phyloP scores from a whole-genome alignment of 768 basidiomycete genomes.

The Calocybe gangraenosa region DNA sequence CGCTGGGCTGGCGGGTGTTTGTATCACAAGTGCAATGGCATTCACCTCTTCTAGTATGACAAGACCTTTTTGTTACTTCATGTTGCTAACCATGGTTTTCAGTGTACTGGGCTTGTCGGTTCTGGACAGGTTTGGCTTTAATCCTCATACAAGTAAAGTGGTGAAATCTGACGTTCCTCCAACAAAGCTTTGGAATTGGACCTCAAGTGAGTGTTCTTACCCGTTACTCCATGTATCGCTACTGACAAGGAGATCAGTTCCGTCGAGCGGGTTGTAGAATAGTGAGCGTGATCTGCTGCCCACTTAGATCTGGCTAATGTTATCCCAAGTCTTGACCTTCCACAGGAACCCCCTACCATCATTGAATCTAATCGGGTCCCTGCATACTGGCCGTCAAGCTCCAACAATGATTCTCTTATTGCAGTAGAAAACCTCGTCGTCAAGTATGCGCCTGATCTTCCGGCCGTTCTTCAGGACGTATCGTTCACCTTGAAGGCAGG shows the following conservation, averaged over 20 bases:
- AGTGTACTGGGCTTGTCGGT: conserved; percentile 52
- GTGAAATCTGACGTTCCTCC: conserved; percentile 12
- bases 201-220: conserved; percentile 52
- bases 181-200: conserved; percentile 64
- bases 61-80: background rate
- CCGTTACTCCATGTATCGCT: background rate
- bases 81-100: background rate
- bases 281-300: too few relatives aligned
- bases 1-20: conserved; percentile 64
- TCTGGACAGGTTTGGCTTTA: conserved; percentile 35
- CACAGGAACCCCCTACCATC: conserved; percentile 77
- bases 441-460: conserved; percentile 83
- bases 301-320: background rate
- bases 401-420: conserved; percentile 54
- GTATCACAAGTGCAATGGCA: conserved; percentile 68
- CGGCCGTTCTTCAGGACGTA: conserved; percentile 70
- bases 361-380: conserved; percentile 76
- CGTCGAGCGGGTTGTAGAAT: conserved; percentile 89
- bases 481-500: conserved; percentile 69
- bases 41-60: conserved; percentile 39
- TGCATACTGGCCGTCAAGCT: conserved; percentile 88
- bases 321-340: conserved; percentile 55
- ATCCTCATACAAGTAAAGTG: background rate
- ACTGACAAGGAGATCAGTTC: conserved; percentile 41
- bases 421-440: conserved; percentile 71